Conservation (phyloP, 345 rosid species). For the Dimocarpus longan region DNA sequence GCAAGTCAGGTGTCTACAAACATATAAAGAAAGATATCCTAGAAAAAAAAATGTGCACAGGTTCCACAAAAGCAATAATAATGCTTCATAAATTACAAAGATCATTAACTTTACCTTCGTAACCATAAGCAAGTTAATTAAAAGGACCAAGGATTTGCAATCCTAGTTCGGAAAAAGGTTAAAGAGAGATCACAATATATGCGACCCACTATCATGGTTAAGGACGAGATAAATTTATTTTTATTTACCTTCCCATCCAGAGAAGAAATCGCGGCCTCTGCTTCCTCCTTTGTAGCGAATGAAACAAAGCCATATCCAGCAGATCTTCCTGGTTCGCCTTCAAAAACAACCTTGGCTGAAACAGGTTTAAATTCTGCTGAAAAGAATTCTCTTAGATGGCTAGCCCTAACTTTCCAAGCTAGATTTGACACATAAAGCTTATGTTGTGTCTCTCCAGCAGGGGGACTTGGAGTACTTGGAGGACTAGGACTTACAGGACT, state of each 20-base stretch:
- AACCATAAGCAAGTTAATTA: background rate
- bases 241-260: constrained; percentile 73
- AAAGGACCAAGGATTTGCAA: background rate
- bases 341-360: constrained; percentile 72
- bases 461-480: constrained; percentile 30
- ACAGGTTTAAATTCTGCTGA: constrained; percentile 55
- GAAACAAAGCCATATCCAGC: constrained; percentile 93
- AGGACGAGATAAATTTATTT: background rate
- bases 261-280: constrained; percentile 70
- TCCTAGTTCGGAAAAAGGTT: background rate
- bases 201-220: background rate
- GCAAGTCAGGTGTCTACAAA: background rate
- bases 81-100: background rate
- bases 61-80: too few species aligned
- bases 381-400: constrained; percentile 76
- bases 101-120: too few species aligned
- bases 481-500: constrained; percentile 25
- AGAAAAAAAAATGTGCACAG: too few species aligned
- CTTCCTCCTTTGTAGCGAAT: constrained; percentile 82
- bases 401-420: constrained; percentile 88
- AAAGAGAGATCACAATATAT: background rate
- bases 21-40: background rate
- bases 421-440: constrained; percentile 83
- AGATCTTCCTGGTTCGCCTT: constrained; percentile 60
- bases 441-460: constrained; percentile 54